Conservation (phyloP, 805 yeast species). For the Candida easanensis region DNA sequence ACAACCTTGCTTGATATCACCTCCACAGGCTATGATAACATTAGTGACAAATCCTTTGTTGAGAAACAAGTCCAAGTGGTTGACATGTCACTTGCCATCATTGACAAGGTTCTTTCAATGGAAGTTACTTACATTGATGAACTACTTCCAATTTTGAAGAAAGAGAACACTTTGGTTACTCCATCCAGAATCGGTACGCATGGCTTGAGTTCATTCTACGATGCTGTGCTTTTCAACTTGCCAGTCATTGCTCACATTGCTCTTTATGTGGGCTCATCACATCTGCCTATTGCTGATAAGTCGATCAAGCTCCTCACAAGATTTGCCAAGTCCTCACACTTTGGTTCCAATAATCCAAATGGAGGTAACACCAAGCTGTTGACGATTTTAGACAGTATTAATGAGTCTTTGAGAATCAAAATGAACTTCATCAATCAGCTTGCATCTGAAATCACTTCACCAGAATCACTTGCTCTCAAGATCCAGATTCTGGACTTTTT, state of each 20-base stretch:
- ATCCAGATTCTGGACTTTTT: constrained; percentile 59
- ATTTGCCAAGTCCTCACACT: constrained; percentile 48
- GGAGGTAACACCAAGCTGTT: constrained; percentile 58
- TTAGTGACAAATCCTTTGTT: constrained; percentile 37
- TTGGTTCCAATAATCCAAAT: constrained; percentile 31
- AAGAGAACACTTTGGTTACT: constrained; percentile 28
- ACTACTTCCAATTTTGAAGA: constrained; percentile 48
- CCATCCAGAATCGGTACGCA: constrained; percentile 47
- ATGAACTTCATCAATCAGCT: constrained; percentile 70
- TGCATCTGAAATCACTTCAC: constrained; percentile 41
- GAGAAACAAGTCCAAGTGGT: constrained; percentile 38
- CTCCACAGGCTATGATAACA: constrained; percentile 56
- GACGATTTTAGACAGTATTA: constrained; percentile 68
- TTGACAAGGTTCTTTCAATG: constrained; percentile 44
- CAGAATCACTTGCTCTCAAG: constrained; percentile 47
- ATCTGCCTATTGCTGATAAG: constrained; percentile 46
- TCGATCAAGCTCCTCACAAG: constrained; percentile 52
- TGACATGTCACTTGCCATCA: constrained; percentile 39
- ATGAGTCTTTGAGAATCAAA: constrained; percentile 74
- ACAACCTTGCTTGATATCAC: constrained; percentile 54
- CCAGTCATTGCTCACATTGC: constrained; percentile 73
- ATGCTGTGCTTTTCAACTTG: constrained; percentile 68
- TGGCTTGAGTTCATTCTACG: constrained; percentile 64
- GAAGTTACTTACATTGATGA: constrained; percentile 62
- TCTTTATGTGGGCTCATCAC: constrained; percentile 62